A percentile compares a stretch with the other conserved stretches of the same genome.
Evolutionary conservation across 2,329 filamentous ascomycete genomes (phyloP).

Genomic region (Cladosporium sp.): DNA sequence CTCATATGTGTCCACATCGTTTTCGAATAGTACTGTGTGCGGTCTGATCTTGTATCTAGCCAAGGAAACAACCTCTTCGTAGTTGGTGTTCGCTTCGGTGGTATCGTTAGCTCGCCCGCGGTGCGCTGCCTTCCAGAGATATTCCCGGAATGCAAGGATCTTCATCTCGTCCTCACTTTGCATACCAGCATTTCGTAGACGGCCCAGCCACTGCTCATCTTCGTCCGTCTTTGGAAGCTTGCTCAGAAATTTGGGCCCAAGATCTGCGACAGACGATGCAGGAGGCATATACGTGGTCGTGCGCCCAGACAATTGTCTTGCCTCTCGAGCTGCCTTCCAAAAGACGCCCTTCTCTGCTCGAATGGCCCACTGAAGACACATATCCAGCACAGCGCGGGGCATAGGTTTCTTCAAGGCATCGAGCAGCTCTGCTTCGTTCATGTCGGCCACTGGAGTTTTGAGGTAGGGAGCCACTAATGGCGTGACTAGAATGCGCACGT

Average conservation of each 20-base stretch:
- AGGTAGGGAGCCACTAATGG: slow-evolving; percentile 79
- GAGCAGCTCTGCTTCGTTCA: slow-evolving; percentile 70
- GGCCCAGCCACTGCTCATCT: slow-evolving; percentile 87
- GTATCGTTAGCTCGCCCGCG: slow-evolving; percentile 59
- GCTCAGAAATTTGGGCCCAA: slow-evolving; percentile 55
- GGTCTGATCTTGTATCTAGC: slow-evolving; percentile 72
- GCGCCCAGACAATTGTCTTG: slow-evolving; percentile 59
- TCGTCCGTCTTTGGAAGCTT: slow-evolving; percentile 76
- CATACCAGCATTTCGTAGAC: slow-evolving; percentile 80
- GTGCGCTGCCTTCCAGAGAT: slow-evolving; percentile 80
- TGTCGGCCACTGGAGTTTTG: slow-evolving; percentile 65
- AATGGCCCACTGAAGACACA: slow-evolving; percentile 76
- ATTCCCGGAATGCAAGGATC: slow-evolving; percentile 78
- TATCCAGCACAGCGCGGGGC: slow-evolving; percentile 74
- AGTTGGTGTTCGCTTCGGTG: slow-evolving; percentile 35
- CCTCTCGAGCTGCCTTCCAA: slow-evolving; percentile 73
- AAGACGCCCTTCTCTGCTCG: slow-evolving; percentile 71
- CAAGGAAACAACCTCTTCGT: slow-evolving; percentile 70
- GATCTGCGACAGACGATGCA: slow-evolving; percentile 54
- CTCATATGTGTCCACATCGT: slow-evolving; percentile 55
- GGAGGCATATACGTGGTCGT: slow-evolving; percentile 51
- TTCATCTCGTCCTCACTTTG: slow-evolving; percentile 82
- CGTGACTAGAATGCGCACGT: slow-evolving; percentile 75
- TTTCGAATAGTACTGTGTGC: slow-evolving; percentile 91
- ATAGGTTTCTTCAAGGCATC: slow-evolving; percentile 80